Percentiles rank a stretch among this genome's conserved stretches.
Evolutionary conservation across 345 rosid species (phyloP).

Genomic region (Populus tremula): DNA sequence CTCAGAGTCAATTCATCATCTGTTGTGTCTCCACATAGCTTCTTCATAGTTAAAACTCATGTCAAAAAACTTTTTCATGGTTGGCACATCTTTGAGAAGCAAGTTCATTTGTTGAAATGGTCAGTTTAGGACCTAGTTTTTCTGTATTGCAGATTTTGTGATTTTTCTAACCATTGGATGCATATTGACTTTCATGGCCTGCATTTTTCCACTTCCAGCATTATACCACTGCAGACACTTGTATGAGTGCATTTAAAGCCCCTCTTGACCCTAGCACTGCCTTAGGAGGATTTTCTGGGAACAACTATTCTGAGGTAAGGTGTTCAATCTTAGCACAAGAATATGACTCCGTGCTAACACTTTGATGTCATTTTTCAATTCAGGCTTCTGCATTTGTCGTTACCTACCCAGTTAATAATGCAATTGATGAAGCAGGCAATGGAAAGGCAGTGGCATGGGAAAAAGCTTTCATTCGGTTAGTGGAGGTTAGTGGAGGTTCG

Average conservation of each 20-base stretch:
- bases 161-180: neutral
- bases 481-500: constrained; percentile 85
- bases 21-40: too few relatives aligned
- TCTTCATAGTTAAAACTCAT: too few relatives aligned
- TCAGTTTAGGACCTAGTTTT: constrained; percentile 13
- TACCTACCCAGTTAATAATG: constrained; percentile 93
- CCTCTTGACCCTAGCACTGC: constrained; percentile 94
- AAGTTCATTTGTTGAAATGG: neutral
- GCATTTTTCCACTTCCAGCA: constrained; percentile 49
- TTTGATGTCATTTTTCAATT: neutral
- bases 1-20: too few relatives aligned
- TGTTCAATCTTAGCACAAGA: constrained; percentile 22
- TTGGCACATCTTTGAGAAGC: too few relatives aligned
- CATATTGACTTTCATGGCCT: constrained; percentile 10
- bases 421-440: constrained; percentile 55
- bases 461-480: constrained; percentile 81
- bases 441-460: constrained; percentile 94
- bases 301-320: constrained; percentile 71
- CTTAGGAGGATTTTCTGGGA: constrained; percentile 85
- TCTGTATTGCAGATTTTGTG: neutral
- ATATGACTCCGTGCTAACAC: neutral
- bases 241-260: constrained; percentile 91
- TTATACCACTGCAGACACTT: constrained; percentile 72
- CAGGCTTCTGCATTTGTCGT: constrained; percentile 94
- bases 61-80: too few relatives aligned